Conservation (phyloP, 805 yeast species). For the Saturnispora hagleri region DNA sequence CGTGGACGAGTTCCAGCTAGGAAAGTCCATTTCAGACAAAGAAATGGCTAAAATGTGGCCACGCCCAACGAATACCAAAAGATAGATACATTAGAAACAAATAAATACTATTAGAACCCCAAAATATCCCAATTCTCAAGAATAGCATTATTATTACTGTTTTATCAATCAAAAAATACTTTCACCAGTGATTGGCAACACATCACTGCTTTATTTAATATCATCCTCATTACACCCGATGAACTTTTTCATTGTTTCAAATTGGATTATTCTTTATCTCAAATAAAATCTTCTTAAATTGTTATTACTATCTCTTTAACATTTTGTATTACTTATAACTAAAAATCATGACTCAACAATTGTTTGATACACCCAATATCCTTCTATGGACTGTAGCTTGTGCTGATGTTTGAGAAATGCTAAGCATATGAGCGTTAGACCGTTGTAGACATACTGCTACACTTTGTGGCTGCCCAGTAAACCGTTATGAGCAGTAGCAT, state of each 20-base stretch:
- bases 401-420: neutral
- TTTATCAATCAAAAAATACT: no score
- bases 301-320: neutral
- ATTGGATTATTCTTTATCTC: neutral
- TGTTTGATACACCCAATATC: neutral
- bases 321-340: neutral
- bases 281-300: neutral
- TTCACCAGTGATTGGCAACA: no score
- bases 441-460: no score
- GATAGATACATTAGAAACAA: neutral
- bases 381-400: neutral
- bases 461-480: no score
- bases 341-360: neutral
- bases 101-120: neutral
- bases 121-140: neutral
- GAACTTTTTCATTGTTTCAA: no score
- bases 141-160: neutral
- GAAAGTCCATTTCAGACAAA: slow-evolving; percentile 26
- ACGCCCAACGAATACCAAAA: slow-evolving; percentile 14
- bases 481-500: no score
- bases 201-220: neutral
- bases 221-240: no score
- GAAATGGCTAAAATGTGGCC: slow-evolving; percentile 20
- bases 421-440: neutral
- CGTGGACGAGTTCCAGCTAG: slow-evolving; percentile 25